phyloP scores from a whole-genome alignment of 768 basidiomycete genomes.

The Leccinum disarticulatum region DNA sequence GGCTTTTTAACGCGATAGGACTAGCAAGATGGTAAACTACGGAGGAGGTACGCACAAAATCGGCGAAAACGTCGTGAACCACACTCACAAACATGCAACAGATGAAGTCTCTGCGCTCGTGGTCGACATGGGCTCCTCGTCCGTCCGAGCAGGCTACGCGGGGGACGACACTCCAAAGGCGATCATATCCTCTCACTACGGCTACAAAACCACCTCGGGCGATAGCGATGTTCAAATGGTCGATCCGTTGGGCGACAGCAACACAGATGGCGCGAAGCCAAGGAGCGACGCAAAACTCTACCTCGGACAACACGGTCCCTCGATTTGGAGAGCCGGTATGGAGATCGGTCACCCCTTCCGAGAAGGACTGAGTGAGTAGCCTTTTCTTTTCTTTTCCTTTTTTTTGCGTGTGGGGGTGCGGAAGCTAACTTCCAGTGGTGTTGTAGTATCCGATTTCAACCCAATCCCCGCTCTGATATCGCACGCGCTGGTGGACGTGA shows the following conservation, averaged over 20 bases:
- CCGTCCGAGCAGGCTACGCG: conserved; percentile 92
- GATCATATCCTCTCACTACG: conserved; percentile 87
- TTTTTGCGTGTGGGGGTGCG: neutral
- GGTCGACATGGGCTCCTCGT: conserved; percentile 88
- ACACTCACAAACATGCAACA: conserved; percentile 31
- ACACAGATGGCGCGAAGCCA: conserved; percentile 31
- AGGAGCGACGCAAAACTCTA: conserved; percentile 60
- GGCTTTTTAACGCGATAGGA: conserved; percentile 1
- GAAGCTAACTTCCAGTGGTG: conserved; percentile 4
- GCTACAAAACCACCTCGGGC: conserved; percentile 52
- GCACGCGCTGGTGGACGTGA: conserved; percentile 72
- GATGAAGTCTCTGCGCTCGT: conserved; percentile 98
- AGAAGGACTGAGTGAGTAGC: conserved; percentile 77
- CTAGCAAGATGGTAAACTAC: conserved; percentile 68
- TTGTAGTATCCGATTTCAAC: conserved; percentile 71
- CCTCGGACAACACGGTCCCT: conserved; percentile 86
- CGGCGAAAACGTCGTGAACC: neutral
- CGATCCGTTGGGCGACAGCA: conserved; percentile 39
- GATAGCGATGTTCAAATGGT: conserved; percentile 38
- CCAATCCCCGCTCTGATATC: conserved; percentile 69
- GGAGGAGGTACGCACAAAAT: conserved; percentile 65
- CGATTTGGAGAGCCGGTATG: conserved; percentile 89
- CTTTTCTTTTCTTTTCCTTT: neutral
- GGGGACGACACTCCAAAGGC: conserved; percentile 96
- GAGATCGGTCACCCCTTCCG: conserved; percentile 79